phyloP scores from a whole-genome alignment of 2,329 filamentous ascomycete species.

The Gaeumannomyces tritici region DNA sequence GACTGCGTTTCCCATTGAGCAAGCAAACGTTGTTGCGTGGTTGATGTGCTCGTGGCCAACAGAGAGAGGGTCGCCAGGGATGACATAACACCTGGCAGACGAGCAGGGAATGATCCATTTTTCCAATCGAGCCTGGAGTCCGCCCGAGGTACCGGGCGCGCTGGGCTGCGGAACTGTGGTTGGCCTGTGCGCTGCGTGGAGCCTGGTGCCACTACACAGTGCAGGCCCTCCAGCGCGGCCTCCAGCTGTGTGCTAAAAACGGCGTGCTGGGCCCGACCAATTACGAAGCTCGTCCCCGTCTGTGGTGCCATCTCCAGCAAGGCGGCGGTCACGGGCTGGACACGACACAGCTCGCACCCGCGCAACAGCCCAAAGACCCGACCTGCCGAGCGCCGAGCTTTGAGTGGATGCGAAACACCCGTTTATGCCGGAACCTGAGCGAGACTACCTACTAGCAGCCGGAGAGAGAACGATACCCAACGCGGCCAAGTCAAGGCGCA shows the following conservation, averaged over 20 bases:
- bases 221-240: neutral
- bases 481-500: neutral
- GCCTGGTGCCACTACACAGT: neutral
- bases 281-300: neutral
- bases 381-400: neutral
- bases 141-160: too few species aligned
- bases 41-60: neutral
- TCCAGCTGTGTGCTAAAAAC: neutral
- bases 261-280: neutral
- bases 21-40: neutral
- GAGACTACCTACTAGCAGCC: neutral
- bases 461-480: neutral
- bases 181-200: neutral
- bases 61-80: neutral
- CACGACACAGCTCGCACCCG: neutral
- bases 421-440: neutral
- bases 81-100: conserved; percentile 4
- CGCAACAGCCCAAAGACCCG: neutral
- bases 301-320: neutral
- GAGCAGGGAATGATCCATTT: neutral
- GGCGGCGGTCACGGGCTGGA: neutral
- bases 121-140: neutral
- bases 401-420: neutral
- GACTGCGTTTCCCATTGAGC: too few species aligned
- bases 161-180: neutral